These are phyloP conservation scores for Erigeron philadelphicus DNA, from an alignment of 140 eudicot genomes.

Conservation along the genomic window DNA sequence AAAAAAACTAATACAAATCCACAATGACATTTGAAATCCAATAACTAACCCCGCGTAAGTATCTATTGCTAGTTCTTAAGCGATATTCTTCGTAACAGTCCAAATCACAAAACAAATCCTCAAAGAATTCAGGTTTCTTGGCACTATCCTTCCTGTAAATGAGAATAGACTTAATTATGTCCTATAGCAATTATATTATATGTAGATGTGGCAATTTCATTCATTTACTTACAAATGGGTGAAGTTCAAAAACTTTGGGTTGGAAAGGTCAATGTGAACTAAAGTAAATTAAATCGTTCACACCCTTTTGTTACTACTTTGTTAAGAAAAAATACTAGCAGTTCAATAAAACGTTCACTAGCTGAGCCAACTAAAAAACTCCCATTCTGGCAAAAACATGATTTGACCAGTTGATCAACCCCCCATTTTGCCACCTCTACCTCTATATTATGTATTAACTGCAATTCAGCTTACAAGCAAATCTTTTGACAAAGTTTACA, in stretches of 20 bases:
- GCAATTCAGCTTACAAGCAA: slow-evolving; percentile 54
- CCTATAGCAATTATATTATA: neutral
- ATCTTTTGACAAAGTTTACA: slow-evolving; percentile 88
- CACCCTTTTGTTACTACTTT: neutral
- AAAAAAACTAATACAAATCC: neutral
- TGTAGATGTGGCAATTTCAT: slow-evolving; percentile 3
- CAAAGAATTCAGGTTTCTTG: slow-evolving; percentile 67
- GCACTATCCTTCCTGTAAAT: slow-evolving; percentile 69
- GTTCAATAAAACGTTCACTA: neutral
- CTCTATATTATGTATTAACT: slow-evolving; percentile 11
- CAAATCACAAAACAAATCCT: slow-evolving; percentile 83
- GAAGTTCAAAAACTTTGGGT: neutral
- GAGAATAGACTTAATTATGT: slow-evolving; percentile 8
- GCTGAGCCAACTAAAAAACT: neutral
- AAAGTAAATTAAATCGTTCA: neutral
- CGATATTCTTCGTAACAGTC: slow-evolving; percentile 74
- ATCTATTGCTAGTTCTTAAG: slow-evolving; percentile 65
- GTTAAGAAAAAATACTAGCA: neutral
- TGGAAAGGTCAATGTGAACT: neutral
- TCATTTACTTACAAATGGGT: neutral
- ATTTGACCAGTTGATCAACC: neutral
- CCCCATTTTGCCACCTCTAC: slow-evolving; percentile 2
- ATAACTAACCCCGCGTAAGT: slow-evolving; percentile 65
- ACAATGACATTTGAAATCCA: slow-evolving; percentile 4
- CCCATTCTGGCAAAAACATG: neutral